Conservation (phyloP, 2,329 filamentous ascomycete species). For the Fragosphaeria purpurea region DNA sequence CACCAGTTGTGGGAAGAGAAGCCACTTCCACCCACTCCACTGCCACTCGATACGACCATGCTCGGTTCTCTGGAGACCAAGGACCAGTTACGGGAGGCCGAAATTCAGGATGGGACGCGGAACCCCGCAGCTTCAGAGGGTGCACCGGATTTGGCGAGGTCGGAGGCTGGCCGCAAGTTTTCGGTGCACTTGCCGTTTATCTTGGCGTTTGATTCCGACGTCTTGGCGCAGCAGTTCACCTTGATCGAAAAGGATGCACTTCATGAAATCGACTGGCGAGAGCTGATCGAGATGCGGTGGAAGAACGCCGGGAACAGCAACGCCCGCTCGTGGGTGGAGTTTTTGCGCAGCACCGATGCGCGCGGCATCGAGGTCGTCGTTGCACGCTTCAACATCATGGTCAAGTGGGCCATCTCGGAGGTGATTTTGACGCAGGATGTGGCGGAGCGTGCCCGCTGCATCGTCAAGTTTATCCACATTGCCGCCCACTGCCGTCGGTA, state of each 20-base stretch:
- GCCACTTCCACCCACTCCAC: constrained; percentile 38
- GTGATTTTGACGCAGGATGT: constrained; percentile 62
- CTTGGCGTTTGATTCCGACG: constrained; percentile 68
- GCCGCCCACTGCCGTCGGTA: constrained; percentile 64
- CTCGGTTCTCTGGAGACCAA: background rate
- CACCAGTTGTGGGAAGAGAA: constrained; percentile 34
- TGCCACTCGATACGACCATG: background rate
- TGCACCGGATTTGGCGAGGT: constrained; percentile 13
- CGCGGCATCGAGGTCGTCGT: constrained; percentile 75
- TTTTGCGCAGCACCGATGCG: constrained; percentile 61
- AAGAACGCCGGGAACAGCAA: constrained; percentile 56
- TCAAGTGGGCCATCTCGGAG: constrained; percentile 78
- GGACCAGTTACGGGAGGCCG: constrained; percentile 1
- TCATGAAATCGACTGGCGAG: constrained; percentile 81
- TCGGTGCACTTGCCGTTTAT: constrained; percentile 67
- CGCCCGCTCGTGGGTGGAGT: constrained; percentile 71
- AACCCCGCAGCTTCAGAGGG: background rate
- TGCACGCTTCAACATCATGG: constrained; percentile 78
- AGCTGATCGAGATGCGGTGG: constrained; percentile 75
- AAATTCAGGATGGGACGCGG: constrained; percentile 22
- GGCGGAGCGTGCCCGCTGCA: constrained; percentile 63
- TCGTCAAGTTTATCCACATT: constrained; percentile 76
- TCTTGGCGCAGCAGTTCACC: constrained; percentile 73
- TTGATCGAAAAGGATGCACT: constrained; percentile 79
- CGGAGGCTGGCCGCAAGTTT: constrained; percentile 22